Conservation (phyloP, 1,139 yeast species). For the Diutina rugosa region DNA sequence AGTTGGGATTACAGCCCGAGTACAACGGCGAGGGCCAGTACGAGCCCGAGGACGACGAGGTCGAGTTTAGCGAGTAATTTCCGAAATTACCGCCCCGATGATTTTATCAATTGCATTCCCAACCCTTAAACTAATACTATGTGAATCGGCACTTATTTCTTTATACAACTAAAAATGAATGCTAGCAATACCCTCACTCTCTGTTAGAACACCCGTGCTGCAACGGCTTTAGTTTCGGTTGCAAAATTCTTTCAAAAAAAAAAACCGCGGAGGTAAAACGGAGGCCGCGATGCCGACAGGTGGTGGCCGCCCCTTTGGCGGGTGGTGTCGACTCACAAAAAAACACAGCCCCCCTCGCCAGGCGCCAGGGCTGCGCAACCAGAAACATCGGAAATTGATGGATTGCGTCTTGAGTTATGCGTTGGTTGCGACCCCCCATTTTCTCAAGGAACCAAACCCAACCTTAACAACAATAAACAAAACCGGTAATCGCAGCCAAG, state of each 20-base stretch:
- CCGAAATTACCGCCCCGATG: neutral
- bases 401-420: neutral
- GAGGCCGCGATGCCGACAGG: neutral
- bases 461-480: neutral
- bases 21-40: constrained; percentile 1
- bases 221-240: no score
- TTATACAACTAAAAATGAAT: neutral
- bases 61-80: neutral
- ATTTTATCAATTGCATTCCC: neutral
- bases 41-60: constrained; percentile 1
- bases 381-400: neutral
- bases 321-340: neutral
- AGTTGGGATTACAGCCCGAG: constrained; percentile 2
- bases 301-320: neutral
- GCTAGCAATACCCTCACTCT: neutral
- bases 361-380: neutral
- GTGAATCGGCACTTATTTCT: neutral
- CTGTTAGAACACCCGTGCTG: no score
- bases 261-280: neutral
- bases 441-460: neutral
- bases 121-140: neutral
- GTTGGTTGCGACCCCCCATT: no score
- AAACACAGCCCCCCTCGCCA: neutral
- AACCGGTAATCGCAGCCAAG: neutral
- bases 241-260: no score